Base-by-base conservation (phyloP, 2,329 filamentous ascomycete genomes). In the Xylaria sp. region DNA sequence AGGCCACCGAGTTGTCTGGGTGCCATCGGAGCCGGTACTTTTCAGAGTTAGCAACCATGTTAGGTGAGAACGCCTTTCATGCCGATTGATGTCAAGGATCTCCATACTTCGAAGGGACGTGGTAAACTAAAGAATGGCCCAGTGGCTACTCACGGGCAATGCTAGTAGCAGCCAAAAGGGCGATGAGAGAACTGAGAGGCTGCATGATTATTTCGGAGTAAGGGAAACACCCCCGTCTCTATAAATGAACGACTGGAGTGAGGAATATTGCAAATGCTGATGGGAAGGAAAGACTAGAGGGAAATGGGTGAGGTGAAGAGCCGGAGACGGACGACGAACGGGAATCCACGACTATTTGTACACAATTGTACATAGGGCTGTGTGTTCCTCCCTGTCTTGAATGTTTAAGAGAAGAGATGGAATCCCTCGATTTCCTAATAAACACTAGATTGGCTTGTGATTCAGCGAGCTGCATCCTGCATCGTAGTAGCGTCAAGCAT, bases 381-480 rank as follows among this genome's bases (percentile, higher is more conserved):
- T 2, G 25, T 21, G 29, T 19, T 17, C 5, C 33, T 53, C 31
- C 31, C 19, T 40, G 15, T 41, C 46, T 31, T 19, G 15, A 49
- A 37, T 25, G 13, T 21, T 25, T 8, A 25, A 21, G 27, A 43
- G 38, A 23, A 35, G 25, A 29, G 46, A n/a, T 31, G 19, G 21
- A 5, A 38, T 53, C 55, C 56, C 55, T 66, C 68, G 60, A 62
- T 57, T 58, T 59, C 59, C 47, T 56, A 27, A 54, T 49, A 52
- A 53, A 63, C 43, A 60, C 65, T 57, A 47, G 54, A 44, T 52
- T 65, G 61, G 56, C 54, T 56, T 51, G 54, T 19, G 25, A 37
- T 60, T 53, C 29, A 40, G 15, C 54, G 56, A 66, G 60, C 57
- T 58, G 65, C 65, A 60, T 63, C 63, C 63, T 46, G 60, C 21